Evolutionary conservation across 2,329 filamentous ascomycete species (phyloP).

Genomic region (Gaeumannomyces tritici): DNA sequence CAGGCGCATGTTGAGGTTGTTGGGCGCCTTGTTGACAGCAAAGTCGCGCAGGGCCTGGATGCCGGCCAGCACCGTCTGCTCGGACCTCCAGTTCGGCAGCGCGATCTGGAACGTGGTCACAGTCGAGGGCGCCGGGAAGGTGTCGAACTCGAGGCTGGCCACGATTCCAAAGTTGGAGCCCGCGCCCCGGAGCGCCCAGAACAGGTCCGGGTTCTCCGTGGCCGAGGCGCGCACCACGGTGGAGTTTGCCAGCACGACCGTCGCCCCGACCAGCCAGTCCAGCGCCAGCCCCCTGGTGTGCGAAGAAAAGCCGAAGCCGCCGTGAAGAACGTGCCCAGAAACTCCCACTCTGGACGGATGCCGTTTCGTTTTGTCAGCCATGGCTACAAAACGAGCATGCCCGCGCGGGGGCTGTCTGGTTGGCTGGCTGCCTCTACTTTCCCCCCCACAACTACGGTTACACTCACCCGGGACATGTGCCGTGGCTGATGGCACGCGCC

Average conservation of each 20-base stretch:
- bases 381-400: background rate
- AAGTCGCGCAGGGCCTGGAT: slow-evolving; percentile 16
- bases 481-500: slow-evolving; percentile 33
- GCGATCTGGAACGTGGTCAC: slow-evolving; percentile 19
- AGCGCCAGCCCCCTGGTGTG: slow-evolving; percentile 23
- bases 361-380: background rate
- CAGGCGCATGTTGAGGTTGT: slow-evolving; percentile 18
- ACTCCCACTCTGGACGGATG: slow-evolving; percentile 27
- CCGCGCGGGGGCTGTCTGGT: no score
- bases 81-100: slow-evolving; percentile 14
- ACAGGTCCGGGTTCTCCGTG: slow-evolving; percentile 26
- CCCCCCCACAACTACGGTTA: no score
- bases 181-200: slow-evolving; percentile 32
- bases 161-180: slow-evolving; percentile 31
- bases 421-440: no score
- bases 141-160: slow-evolving; percentile 23
- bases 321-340: slow-evolving; percentile 27
- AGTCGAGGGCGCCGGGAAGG: slow-evolving; percentile 23
- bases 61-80: slow-evolving; percentile 10
- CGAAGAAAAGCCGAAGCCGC: slow-evolving; percentile 27
- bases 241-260: slow-evolving; percentile 25
- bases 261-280: slow-evolving; percentile 24
- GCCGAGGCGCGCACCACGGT: slow-evolving; percentile 17
- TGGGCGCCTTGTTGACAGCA: slow-evolving; percentile 13
- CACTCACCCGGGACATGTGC: slow-evolving; percentile 39